These are phyloP conservation scores for Aspergillus taichungensis DNA, from an alignment of 495 filamentous ascomycete species.

Conservation along the genomic window DNA sequence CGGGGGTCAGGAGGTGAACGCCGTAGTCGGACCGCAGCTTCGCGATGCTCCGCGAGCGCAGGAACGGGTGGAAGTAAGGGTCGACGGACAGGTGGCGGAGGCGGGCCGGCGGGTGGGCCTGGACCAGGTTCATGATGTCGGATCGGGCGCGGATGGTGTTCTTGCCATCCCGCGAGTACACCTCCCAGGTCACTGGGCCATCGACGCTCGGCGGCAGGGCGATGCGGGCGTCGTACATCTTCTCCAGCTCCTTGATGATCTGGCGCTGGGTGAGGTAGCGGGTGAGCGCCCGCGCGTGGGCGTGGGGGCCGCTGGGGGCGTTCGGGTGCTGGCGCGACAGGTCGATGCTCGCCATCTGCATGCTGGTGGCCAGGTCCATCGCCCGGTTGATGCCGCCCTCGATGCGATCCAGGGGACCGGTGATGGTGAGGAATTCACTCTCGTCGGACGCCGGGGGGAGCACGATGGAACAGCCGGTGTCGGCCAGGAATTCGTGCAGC, in stretches of 20 bases:
- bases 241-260: slow-evolving; percentile 71
- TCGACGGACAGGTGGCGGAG: slow-evolving; percentile 64
- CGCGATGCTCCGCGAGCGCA: slow-evolving; percentile 53
- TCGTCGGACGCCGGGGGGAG: slow-evolving; percentile 64
- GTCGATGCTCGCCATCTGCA: slow-evolving; percentile 72
- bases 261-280: slow-evolving; percentile 71
- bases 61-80: slow-evolving; percentile 76
- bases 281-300: slow-evolving; percentile 74
- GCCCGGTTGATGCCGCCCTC: slow-evolving; percentile 66
- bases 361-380: slow-evolving; percentile 70
- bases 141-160: slow-evolving; percentile 70
- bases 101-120: slow-evolving; percentile 69
- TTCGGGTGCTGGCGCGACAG: slow-evolving; percentile 65
- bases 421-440: slow-evolving; percentile 70
- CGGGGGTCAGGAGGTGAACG: slow-evolving; percentile 70
- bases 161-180: slow-evolving; percentile 77
- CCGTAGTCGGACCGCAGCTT: slow-evolving; percentile 64
- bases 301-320: slow-evolving; percentile 58
- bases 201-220: slow-evolving; percentile 58
- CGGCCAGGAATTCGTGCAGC: slow-evolving; percentile 73
- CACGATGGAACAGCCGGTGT: slow-evolving; percentile 85
- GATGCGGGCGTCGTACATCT: slow-evolving; percentile 68
- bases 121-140: slow-evolving; percentile 72
- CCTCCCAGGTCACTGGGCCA: slow-evolving; percentile 64
- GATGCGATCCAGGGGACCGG: slow-evolving; percentile 66